Conservation (phyloP, 768 basidiomycete species). For the Tubosaeta sp. region DNA sequence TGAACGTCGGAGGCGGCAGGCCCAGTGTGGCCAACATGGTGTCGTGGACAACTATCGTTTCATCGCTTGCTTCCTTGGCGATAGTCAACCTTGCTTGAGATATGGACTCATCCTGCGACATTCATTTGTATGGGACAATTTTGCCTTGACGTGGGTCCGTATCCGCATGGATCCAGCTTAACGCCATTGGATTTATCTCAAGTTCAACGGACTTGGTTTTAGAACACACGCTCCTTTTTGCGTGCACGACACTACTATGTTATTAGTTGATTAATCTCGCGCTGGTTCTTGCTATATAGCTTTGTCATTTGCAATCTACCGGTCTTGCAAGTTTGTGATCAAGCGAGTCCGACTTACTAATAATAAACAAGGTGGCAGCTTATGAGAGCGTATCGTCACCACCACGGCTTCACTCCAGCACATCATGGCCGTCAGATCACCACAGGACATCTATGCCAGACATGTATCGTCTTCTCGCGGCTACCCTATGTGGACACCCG, state of each 20-base stretch:
- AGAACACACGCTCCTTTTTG: background rate
- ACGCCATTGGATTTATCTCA: background rate
- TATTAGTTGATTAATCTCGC: slow-evolving; percentile 2
- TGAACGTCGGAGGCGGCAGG: slow-evolving; percentile 2
- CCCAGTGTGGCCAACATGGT: background rate
- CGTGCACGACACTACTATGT: slow-evolving; percentile 3
- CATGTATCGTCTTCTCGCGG: slow-evolving; percentile 27
- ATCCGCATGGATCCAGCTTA: background rate
- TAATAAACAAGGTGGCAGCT: slow-evolving; percentile 2
- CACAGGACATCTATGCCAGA: slow-evolving; percentile 25
- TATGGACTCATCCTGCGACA: background rate
- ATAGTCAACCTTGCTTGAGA: slow-evolving; percentile 8
- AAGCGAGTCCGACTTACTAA: slow-evolving; percentile 7
- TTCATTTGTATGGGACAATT: background rate
- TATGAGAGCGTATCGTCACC: slow-evolving; percentile 12
- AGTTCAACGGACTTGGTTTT: too few relatives aligned
- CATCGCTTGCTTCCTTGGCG: slow-evolving; percentile 2
- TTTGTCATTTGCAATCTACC: slow-evolving; percentile 7
- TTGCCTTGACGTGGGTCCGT: too few relatives aligned
- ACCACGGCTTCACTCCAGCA: background rate
- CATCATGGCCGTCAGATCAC: slow-evolving; percentile 21
- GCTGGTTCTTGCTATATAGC: slow-evolving; percentile 11
- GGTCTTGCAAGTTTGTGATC: background rate
- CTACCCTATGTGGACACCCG: slow-evolving; percentile 35
- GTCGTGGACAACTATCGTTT: slow-evolving; percentile 9